Percentiles rank a stretch among this genome's conserved stretches.
phyloP scores from a whole-genome alignment of 805 yeast genomes.

The Metschnikowia orientalis region DNA sequence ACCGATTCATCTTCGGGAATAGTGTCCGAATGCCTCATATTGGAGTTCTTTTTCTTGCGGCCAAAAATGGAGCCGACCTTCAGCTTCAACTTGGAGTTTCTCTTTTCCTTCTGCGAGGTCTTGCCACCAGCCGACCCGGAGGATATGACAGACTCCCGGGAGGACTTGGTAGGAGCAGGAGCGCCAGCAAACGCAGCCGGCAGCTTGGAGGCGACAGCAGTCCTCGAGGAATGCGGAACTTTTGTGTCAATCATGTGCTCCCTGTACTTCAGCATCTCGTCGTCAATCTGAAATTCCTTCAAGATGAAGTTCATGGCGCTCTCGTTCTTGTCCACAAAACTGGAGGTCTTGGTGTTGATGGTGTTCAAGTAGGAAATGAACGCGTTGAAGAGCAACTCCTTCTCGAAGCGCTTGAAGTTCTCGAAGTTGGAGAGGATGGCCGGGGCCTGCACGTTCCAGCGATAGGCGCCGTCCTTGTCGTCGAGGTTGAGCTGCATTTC shows the following conservation, averaged over 20 bases:
- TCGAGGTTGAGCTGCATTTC: constrained; percentile 30
- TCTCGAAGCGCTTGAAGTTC: constrained; percentile 58
- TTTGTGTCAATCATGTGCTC: constrained; percentile 26
- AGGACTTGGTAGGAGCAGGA: constrained; percentile 4
- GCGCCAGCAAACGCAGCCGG: not conserved
- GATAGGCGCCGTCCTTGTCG: constrained; percentile 39
- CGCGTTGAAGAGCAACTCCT: constrained; percentile 55
- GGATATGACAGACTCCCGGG: constrained; percentile 11
- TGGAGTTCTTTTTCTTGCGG: constrained; percentile 47
- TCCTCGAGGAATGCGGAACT: constrained; percentile 7
- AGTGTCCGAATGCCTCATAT: constrained; percentile 17
- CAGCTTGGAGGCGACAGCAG: constrained; percentile 1
- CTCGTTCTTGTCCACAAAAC: constrained; percentile 45
- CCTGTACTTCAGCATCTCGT: constrained; percentile 37
- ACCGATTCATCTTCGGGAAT: constrained; percentile 35
- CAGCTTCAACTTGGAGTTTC: constrained; percentile 51
- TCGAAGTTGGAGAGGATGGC: constrained; percentile 72
- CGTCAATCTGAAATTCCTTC: constrained; percentile 35
- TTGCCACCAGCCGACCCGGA: constrained; percentile 13
- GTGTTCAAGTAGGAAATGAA: constrained; percentile 55
- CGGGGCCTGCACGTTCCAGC: constrained; percentile 80
- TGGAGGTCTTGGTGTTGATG: constrained; percentile 23
- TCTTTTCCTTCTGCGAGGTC: constrained; percentile 26
- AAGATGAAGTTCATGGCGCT: constrained; percentile 60
- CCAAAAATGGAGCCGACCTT: constrained; percentile 75